Evolutionary conservation across 2,329 filamentous ascomycete genomes (phyloP).

Genomic region (Pestalotiopsis sp.): DNA sequence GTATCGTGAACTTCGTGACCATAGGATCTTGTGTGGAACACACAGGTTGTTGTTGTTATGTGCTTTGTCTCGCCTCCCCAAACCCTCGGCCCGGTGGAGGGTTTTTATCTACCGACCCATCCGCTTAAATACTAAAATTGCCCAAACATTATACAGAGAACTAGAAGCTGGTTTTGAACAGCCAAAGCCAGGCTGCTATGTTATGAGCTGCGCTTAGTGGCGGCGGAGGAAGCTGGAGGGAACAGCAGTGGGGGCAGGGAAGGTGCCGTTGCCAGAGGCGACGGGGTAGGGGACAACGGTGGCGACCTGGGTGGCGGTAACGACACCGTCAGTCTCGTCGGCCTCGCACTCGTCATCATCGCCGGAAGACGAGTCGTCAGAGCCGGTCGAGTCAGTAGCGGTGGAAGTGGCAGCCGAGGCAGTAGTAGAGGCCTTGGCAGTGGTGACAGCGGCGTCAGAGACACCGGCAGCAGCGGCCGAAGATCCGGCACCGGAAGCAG

Average conservation of each 20-base stretch:
- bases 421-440: background rate
- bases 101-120: slow-evolving; percentile 2
- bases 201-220: background rate
- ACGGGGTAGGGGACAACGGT: slow-evolving; percentile 44
- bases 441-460: background rate
- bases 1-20: slow-evolving; percentile 11
- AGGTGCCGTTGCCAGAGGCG: slow-evolving; percentile 37
- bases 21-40: slow-evolving; percentile 7
- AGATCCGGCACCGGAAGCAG: background rate
- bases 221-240: slow-evolving; percentile 36
- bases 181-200: background rate
- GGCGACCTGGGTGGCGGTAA: slow-evolving; percentile 32
- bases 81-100: background rate
- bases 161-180: slow-evolving; percentile 5
- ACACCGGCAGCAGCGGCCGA: background rate
- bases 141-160: slow-evolving; percentile 14
- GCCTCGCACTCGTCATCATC: slow-evolving; percentile 22
- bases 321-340: slow-evolving; percentile 36
- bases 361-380: slow-evolving; percentile 17
- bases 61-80: background rate
- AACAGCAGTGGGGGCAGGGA: slow-evolving; percentile 32
- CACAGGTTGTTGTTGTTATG: background rate
- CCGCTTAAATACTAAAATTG: slow-evolving; percentile 8
- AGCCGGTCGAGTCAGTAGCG: slow-evolving; percentile 18
- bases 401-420: background rate